Base-by-base conservation (phyloP, 257 asterid species). In the Paulownia fortunei region DNA sequence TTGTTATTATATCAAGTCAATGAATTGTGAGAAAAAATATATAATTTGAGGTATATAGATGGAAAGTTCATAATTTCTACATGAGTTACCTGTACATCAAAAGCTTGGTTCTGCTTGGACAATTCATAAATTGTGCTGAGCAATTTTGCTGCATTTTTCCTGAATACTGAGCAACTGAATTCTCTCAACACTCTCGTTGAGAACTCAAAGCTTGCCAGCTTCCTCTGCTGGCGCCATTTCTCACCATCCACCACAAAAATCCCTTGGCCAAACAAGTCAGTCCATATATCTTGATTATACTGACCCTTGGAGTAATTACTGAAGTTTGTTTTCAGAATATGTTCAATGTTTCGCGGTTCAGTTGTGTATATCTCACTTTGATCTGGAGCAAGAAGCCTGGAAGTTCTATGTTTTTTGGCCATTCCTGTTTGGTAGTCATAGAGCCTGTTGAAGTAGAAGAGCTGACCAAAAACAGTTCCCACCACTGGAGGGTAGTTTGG, bases 221-320 rank as follows among this genome's bases (percentile, higher is more conserved):
- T 93, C 79, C 94, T 86, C 85, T 93, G 97, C 65, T 87, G 89
- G 68, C 81, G 78, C 98, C 98, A 93, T 72, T 87, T 86, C 4
- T 90, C 94, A 1, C 97, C 98, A 73, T 91, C 97, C 55, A 85
- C 92, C 12, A 88, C 82, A 21, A 93, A 83, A 21, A 93, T 87
- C 77, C 97, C 97, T 36, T 86, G 64, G 2, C 97, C 97, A 74
- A 92, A 89, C 76, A 91, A 84, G 65, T 85, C 92, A 1, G 16
- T 1, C 54, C 86, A 18, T 12, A 89, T 27, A 27, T 82, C 94
- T 67, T 86, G 92, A 72, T 88, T 89, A 9, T 54, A 32, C 56
- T 74, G 39, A 0, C 96, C 97, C 47, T 88, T 90, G 6, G 84
- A 64, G 76, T 90, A 92, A 41, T 80, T 79, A 23, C 77, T 23